Evolutionary conservation across 2,329 filamentous ascomycete genomes (phyloP), one percentile per base, ranked within the genome.

Genomic region (Leptographium flavum): DNA sequence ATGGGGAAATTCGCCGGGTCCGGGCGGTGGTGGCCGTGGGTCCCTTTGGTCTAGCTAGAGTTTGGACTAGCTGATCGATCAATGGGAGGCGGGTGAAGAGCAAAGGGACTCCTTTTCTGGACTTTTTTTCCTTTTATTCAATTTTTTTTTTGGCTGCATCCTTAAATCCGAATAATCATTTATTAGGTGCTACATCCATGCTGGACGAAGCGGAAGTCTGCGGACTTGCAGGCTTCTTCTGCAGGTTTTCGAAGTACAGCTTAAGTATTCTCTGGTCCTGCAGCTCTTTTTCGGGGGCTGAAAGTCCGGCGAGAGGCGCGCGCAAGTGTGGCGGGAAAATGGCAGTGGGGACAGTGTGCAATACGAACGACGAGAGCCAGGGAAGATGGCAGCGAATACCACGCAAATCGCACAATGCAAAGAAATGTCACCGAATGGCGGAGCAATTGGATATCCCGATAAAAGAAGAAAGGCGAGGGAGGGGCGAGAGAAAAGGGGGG

Each of bases 61-160:
- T 52, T 52, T 45, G 51, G 49, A 47, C 49, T 52, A 52, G 51
- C 25, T 43, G 49, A 47, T 48, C 41, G 49, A 51, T 51, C 50
- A 48, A 51, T 47, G 41, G 45, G 15, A 28, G 28, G 40, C 22
- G 38, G 41, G 22, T n/a, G 30, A 42, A 17, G 22, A 22, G 36
- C 33, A 39, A 19, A 42, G 23, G 33, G 37, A 14, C 37, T 25
- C 17, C 22, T 25, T 21, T 21, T 13, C 23, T 41, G n/a, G n/a
- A n/a, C 30, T 41, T 11, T n/a, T 30, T 19, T 28, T 27, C n/a
- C n/a, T n/a, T n/a, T n/a, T n/a, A n/a, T n/a, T n/a, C n/a, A n/a
- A n/a, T n/a, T n/a, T n/a, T n/a, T n/a, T n/a, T n/a, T n/a, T n/a
- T n/a, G n/a, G n/a, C n/a, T n/a, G n/a, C n/a, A n/a, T n/a, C n/a